Evolutionary conservation across 768 basidiomycete species (phyloP), one percentile per base, ranked within the genome.

Genomic region (Leccinum variicolor): DNA sequence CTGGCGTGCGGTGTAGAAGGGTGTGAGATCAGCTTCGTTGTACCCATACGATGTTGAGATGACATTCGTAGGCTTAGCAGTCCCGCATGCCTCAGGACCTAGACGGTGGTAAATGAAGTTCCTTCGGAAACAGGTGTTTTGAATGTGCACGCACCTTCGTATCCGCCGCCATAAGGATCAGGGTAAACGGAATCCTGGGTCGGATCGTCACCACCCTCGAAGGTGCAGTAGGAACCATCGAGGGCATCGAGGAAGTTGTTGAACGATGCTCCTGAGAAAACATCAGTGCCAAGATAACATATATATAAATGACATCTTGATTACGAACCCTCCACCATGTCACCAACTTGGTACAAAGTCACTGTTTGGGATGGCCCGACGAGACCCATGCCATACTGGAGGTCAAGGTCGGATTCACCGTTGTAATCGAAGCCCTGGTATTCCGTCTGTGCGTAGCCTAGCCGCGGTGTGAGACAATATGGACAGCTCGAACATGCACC

Each of bases 1-100:
- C 53, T 79, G 77, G 28, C 79, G 74, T 39, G 61, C 62, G 19
- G 74, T 68, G 58, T 77, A 79, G 47, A 71, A 66, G 0, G 71
- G 66, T 1, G 73, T 68, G 49, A 72, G 61, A 29, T 71, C 69
- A 67, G 62, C 70, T 58, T 80, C 79, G 52, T 75, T 66, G 54
- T 73, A 69, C 1, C 57, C 39, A 63, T 80, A 79, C 2, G 77
- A 79, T 3, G 73, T 76, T 14, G 78, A 77, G 50, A 79, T 71
- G 23, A 80, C 75, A 26, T 74, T 62, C 1, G 79, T 64, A 0
- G 70, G 75, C 1, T 48, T 53, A 6, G 68, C 58, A 25, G 70
- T 72, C 28, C 77, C 78, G 50, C 78, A 80, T 6, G 70, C 73
- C 55, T 73, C 68, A 6, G 73, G 66, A 15, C 69, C 66, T 64